Base-by-base conservation (phyloP, 139 green algal genomes). In the Asterochloris sp. region DNA sequence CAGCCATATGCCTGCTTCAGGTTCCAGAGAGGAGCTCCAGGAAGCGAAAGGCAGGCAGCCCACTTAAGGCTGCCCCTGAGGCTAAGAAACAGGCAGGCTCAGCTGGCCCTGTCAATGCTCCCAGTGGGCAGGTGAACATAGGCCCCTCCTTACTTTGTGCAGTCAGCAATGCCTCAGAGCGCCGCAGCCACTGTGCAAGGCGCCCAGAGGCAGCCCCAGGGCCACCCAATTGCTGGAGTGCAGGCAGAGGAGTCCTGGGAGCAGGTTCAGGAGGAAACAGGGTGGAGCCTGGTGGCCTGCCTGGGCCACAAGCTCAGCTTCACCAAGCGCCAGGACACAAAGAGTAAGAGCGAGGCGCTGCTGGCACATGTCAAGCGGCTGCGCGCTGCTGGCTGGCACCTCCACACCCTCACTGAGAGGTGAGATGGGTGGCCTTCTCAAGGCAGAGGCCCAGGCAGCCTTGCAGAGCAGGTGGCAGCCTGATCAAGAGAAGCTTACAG, bases 241-340 rank as follows among this genome's bases (percentile, higher is more conserved):
- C 79, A 83, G 79, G 61, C 64, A 64, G 80, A 83, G 28, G 82
- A 85, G 24, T 71, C 14, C 54, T 89, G 86, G 86, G 86, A 86
- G 60, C 68, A 78, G 10, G 81, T 88, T 21, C 80, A 76, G 9
- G 80, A 84, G 26, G 77, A 85, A 38, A 84, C 29, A 19, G 83
- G 81, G 8, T 89, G 86, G 86, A 85, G 73, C 16, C 29, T 83
- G 15, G 61, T 21, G 27, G 84, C 89, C 47, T 89, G 86, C 73
- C 84, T 91, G 71, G 38, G 29, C n/a, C 87, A 91, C 78, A 89
- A 88, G 82, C 62, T 91, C 24, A 76, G 78, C 16, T 89, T 91
- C 76, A 77, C 81, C 26, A 92, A 91, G 80, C 82, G 83, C 19
- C 74, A 86, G 24, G 88, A 89, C 16, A 24, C 69, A 21, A 88